Evolutionary conservation across 305 asterid species (phyloP), one percentile per base, ranked within the genome.

Genomic region (Fraxinus dipetala): DNA sequence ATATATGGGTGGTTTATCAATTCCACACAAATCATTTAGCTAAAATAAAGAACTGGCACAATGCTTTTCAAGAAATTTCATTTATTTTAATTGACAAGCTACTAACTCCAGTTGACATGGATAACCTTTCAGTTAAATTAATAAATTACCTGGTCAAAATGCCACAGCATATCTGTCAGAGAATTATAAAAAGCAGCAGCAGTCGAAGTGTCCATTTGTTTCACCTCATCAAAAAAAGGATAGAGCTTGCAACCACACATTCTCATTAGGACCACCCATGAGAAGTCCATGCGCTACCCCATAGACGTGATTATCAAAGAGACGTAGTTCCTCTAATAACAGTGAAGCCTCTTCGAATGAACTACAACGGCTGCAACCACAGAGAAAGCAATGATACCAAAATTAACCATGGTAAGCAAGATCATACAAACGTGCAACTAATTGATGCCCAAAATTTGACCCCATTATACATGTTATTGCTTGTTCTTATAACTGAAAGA

Each of bases 241-340:
- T 35, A 92, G 83, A 78, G 98, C 99, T 85, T 87, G 94, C 32
- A 86, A 74, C 99, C 99, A 95, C 54, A 93, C 92, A 24, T 67
- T 85, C 70, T 91, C 93, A 65, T 83, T 83, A 78, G 74, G 84
- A 16, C 97, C 98, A 18, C 97, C 98, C 97, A 89, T 92, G 78
- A 95, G 97, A 85, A 95, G 98, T 45, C 99, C 99, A 70, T 92
- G 93, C 3, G 98, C 99, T 86, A 94, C 98, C 78, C 99, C 97
- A 79, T 95, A 94, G 20, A 95, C 93, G 77, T 91, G 97, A 84
- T 94, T 87, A 81, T 95, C 99, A 76, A 94, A 91, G 54, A 89
- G 89, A 18, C 91, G 97, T 10, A 95, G 89, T 80, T 94, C 97
- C 87, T 95, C 98, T 48, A 94, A 90, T 34, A 95, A 90, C 88